Evolutionary conservation across 345 rosid species (phyloP).

Genomic region (Hibiscus mutabilis): DNA sequence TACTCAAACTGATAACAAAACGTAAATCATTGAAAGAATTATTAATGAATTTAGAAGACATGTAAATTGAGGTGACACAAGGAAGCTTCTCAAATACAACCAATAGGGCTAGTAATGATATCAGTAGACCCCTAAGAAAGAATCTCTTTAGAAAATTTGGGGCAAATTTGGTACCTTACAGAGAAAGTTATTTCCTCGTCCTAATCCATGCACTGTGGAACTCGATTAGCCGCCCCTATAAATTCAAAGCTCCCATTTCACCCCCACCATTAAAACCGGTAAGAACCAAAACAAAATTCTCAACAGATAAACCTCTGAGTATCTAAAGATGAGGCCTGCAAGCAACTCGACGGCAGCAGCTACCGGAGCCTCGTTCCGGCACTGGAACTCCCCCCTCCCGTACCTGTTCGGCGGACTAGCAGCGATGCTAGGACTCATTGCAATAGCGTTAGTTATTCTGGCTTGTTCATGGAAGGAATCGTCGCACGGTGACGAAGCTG

Average conservation of each 20-base stretch:
- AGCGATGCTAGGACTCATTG: slow-evolving; percentile 40
- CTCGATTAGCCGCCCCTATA: too few relatives aligned
- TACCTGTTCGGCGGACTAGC: slow-evolving; percentile 45
- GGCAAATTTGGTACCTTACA: slow-evolving; percentile 28
- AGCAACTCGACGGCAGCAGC: slow-evolving; percentile 20
- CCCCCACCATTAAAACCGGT: slow-evolving; percentile 1
- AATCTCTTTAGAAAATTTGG: slow-evolving; percentile 21
- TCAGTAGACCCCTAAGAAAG: slow-evolving; percentile 35
- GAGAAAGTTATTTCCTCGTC: slow-evolving; percentile 11
- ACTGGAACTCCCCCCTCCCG: slow-evolving; percentile 40
- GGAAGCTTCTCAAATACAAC: slow-evolving; percentile 10
- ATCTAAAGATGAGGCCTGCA: slow-evolving; percentile 30
- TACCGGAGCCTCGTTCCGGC: slow-evolving; percentile 14
- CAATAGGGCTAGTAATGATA: slow-evolving; percentile 9
- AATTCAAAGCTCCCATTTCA: slow-evolving; percentile 3
- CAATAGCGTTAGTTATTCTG: slow-evolving; percentile 33
- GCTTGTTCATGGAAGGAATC: slow-evolving; percentile 35
- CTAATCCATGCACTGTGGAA: slow-evolving; percentile 19
- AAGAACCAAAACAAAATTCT: neutral
- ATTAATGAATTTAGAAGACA: neutral
- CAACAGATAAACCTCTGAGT: neutral
- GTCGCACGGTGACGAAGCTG: slow-evolving; percentile 6
- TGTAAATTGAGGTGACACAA: neutral
- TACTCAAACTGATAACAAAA: too few relatives aligned
- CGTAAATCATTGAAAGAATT: too few relatives aligned